These are phyloP conservation scores for Vitis amurensis DNA, from an alignment of 164 flowering plant genomes.

Conservation along the genomic window DNA sequence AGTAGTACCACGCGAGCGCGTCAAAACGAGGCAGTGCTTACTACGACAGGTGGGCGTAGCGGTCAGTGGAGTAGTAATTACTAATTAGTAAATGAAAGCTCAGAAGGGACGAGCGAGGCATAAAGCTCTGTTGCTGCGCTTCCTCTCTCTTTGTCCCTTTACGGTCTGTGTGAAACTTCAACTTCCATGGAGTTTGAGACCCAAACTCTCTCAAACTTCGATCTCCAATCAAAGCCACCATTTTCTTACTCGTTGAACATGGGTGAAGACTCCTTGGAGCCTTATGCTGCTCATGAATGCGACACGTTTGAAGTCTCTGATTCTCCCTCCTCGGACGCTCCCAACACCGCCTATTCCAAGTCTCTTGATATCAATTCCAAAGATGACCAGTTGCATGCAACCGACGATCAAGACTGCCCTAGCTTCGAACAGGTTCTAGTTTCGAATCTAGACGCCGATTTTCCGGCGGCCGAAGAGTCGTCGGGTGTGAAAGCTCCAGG, in stretches of 20 bases:
- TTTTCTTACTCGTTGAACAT: conserved; percentile 7
- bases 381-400: too few relatives aligned
- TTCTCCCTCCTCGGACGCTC: not conserved
- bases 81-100: too few relatives aligned
- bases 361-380: not conserved
- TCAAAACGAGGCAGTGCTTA: too few relatives aligned
- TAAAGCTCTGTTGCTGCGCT: too few relatives aligned
- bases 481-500: not conserved
- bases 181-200: conserved; percentile 12
- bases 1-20: too few relatives aligned
- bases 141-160: not conserved
- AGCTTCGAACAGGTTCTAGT: not conserved
- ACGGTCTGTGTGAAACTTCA: not conserved
- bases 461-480: not conserved
- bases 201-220: conserved; percentile 10
- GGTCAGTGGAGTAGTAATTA: too few relatives aligned
- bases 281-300: not conserved
- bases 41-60: too few relatives aligned
- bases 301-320: not conserved
- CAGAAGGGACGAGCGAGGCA: too few relatives aligned
- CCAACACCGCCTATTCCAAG: not conserved
- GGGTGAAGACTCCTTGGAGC: not conserved
- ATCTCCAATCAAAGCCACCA: conserved; percentile 10
- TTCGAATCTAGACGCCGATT: not conserved
- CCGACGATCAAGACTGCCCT: too few relatives aligned